Percentiles rank a stretch among this genome's conserved stretches.
These are phyloP conservation scores for Aspergillus heteromorphus DNA, from an alignment of 495 filamentous ascomycete species.

Conservation along the genomic window DNA sequence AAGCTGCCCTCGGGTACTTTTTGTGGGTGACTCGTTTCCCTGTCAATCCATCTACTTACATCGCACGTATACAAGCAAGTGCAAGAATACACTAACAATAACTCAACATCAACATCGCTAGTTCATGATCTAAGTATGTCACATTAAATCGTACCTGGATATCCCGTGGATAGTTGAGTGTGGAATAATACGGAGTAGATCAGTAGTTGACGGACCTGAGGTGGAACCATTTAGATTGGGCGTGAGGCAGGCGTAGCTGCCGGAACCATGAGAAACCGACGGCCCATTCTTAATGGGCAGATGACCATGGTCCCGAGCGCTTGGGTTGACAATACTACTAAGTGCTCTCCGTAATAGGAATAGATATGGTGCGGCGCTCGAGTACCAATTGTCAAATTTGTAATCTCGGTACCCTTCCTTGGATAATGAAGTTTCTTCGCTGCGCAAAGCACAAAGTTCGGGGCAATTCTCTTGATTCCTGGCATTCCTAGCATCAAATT, in stretches of 20 bases:
- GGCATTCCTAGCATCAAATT: neutral
- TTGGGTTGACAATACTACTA: constrained; percentile 10
- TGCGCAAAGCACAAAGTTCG: neutral
- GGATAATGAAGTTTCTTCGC: neutral
- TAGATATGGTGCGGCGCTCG: too few species aligned
- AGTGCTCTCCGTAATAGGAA: too few species aligned
- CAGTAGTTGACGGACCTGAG: constrained; percentile 15
- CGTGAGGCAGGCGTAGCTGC: constrained; percentile 11
- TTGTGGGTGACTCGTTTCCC: too few species aligned
- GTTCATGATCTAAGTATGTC: too few species aligned
- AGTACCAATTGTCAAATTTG: neutral
- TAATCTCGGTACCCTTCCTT: neutral
- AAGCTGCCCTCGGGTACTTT: too few species aligned
- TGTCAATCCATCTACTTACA: too few species aligned
- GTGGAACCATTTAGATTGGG: constrained; percentile 21
- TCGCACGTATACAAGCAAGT: too few species aligned
- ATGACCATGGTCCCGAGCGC: constrained; percentile 20
- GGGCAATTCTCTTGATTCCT: neutral
- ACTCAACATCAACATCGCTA: too few species aligned
- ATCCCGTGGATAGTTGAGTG: neutral
- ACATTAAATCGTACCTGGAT: too few species aligned
- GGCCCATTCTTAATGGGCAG: constrained; percentile 15
- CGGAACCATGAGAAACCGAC: constrained; percentile 1
- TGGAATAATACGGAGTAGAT: constrained; percentile 3
- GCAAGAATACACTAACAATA: too few species aligned